phyloP scores from a whole-genome alignment of 768 basidiomycete species.

The Suillus spraguei region DNA sequence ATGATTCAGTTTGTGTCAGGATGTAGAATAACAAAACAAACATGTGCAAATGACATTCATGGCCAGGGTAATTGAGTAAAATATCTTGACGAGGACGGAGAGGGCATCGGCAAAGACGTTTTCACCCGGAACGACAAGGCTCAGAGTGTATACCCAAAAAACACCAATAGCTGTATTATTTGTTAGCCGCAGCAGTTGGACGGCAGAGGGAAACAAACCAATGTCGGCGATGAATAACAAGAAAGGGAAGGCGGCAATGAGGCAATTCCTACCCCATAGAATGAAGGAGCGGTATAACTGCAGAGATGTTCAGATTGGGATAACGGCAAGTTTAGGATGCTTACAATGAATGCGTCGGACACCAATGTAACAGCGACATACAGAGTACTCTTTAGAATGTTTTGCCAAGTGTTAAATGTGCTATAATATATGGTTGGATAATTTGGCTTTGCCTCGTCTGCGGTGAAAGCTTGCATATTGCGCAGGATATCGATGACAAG shows the following conservation, averaged over 20 bases:
- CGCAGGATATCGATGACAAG: slow-evolving; percentile 27
- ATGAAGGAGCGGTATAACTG: slow-evolving; percentile 29
- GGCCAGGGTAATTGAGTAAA: slow-evolving; percentile 26
- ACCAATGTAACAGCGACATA: slow-evolving; percentile 28
- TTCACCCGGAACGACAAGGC: slow-evolving; percentile 20
- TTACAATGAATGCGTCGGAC: slow-evolving; percentile 31
- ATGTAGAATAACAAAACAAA: slow-evolving; percentile 15
- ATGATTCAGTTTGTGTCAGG: not conserved
- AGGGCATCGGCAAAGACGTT: slow-evolving; percentile 23
- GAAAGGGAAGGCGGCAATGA: slow-evolving; percentile 22
- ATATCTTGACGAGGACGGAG: slow-evolving; percentile 24
- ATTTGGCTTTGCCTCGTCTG: slow-evolving; percentile 14
- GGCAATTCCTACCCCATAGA: slow-evolving; percentile 26
- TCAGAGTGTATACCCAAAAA: slow-evolving; percentile 22
- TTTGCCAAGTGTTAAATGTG: slow-evolving; percentile 21
- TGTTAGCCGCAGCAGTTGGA: not conserved
- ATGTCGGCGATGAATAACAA: slow-evolving; percentile 31
- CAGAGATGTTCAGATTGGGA: not conserved
- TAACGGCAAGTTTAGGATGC: not conserved
- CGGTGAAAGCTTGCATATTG: slow-evolving; percentile 26
- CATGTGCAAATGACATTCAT: slow-evolving; percentile 31
- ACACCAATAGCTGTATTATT: slow-evolving; percentile 20
- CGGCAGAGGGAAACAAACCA: slow-evolving; percentile 17
- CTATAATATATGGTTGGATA: slow-evolving; percentile 23
- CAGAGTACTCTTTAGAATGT: slow-evolving; percentile 25